Evolutionary conservation across 176 grass and related monocot species (phyloP).

Genomic region (Pharus latifolius): DNA sequence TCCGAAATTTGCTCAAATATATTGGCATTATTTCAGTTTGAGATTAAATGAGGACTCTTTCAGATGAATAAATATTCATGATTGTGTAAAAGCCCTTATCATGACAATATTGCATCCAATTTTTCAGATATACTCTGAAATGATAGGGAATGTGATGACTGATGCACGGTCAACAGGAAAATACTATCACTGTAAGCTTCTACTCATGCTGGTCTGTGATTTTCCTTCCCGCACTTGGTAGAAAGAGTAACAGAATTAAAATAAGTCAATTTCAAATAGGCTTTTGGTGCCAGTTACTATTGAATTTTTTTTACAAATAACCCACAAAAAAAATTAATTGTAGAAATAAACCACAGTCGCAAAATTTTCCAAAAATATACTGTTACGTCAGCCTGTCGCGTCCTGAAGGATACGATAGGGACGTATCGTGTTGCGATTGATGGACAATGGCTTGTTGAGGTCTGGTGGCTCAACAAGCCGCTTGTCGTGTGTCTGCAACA

Average conservation of each 20-base stretch:
- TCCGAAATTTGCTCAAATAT: not conserved
- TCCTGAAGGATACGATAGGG: too few relatives aligned
- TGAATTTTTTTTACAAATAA: too few relatives aligned
- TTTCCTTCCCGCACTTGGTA: not conserved
- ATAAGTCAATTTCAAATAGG: not conserved
- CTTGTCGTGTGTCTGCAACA: too few relatives aligned
- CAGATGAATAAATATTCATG: not conserved
- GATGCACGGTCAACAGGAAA: slow-evolving; percentile 97
- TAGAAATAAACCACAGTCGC: too few relatives aligned
- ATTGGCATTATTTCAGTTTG: not conserved
- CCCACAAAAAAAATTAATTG: too few relatives aligned
- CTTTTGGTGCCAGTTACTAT: too few relatives aligned
- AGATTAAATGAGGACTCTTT: not conserved
- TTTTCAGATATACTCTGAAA: slow-evolving; percentile 95
- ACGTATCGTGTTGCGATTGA: too few relatives aligned
- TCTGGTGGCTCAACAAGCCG: too few relatives aligned
- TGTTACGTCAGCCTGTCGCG: too few relatives aligned
- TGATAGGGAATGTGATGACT: slow-evolving; percentile 99
- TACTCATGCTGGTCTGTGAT: not conserved
- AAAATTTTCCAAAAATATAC: too few relatives aligned
- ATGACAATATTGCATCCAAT: not conserved
- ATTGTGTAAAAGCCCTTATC: not conserved
- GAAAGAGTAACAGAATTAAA: not conserved
- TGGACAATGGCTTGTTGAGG: too few relatives aligned
- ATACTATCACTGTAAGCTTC: slow-evolving; percentile 97